Evolutionary conservation across 208 protist species (phyloP).

Genomic region (Leishmania arabica): DNA sequence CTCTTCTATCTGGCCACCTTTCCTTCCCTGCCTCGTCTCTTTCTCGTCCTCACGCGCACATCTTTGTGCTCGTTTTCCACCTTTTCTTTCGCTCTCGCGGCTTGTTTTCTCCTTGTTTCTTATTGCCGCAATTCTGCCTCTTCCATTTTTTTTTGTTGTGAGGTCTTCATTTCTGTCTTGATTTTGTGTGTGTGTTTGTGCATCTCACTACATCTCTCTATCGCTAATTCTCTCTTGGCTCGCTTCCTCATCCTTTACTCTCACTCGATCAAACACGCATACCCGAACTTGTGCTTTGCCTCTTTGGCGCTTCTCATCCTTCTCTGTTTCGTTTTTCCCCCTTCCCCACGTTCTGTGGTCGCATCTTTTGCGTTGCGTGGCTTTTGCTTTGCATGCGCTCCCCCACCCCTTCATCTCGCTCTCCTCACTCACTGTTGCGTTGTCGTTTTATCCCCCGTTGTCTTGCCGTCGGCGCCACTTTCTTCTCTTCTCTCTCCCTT

Average conservation of each 20-base stretch:
- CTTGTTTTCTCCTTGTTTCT: not conserved
- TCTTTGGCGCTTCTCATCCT: not conserved
- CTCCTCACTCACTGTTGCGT: not conserved
- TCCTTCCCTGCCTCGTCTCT: not conserved
- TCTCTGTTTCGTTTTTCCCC: not conserved
- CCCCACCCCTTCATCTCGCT: not conserved
- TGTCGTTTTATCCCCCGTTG: not conserved
- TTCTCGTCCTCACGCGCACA: not conserved
- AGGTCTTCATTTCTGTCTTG: not conserved
- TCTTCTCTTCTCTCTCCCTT: not conserved
- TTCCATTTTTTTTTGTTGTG: not conserved
- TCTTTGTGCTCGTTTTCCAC: too few species aligned
- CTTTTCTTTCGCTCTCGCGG: not conserved
- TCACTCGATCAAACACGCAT: not conserved
- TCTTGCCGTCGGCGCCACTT: not conserved
- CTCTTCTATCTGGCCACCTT: not conserved
- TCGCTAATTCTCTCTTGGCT: not conserved
- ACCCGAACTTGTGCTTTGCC: not conserved
- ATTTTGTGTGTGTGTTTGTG: not conserved
- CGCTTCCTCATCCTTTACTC: not conserved
- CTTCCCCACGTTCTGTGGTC: not conserved
- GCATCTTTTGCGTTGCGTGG: not conserved
- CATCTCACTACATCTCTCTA: constrained; percentile 8
- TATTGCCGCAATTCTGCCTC: not conserved
- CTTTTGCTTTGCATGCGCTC: not conserved